A percentile compares a stretch with the other conserved stretches of the same genome.
phyloP scores from a whole-genome alignment of 345 rosid species.

The Limnanthes douglasii region DNA sequence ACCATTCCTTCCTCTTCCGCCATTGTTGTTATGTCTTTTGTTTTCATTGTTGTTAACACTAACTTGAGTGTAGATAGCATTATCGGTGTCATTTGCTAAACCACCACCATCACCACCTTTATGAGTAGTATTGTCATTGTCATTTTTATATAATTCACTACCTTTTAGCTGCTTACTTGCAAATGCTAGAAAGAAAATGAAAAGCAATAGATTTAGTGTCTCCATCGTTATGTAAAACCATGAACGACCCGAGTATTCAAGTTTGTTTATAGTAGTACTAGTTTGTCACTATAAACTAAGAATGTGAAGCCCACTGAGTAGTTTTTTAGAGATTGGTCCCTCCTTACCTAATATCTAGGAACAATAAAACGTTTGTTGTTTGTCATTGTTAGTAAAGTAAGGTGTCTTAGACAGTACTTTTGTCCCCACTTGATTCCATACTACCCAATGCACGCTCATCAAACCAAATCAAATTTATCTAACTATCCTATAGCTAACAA shows the following conservation, averaged over 20 bases:
- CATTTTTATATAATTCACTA: too few relatives aligned
- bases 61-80: conserved; percentile 5
- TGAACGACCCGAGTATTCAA: background rate
- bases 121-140: too few relatives aligned
- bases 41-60: conserved; percentile 9
- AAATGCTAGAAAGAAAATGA: conserved; percentile 8
- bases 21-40: conserved; percentile 10
- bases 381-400: background rate
- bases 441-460: too few relatives aligned
- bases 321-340: conserved; percentile 3
- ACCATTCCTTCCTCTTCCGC: conserved; percentile 25
- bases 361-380: background rate
- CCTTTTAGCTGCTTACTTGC: background rate
- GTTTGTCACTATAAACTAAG: too few relatives aligned
- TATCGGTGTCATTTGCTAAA: background rate
- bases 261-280: background rate
- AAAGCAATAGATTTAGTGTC: conserved; percentile 1
- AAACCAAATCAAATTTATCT: too few relatives aligned
- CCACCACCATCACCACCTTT: too few relatives aligned
- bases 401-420: conserved; percentile 15
- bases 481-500: too few relatives aligned
- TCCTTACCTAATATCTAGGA: conserved; percentile 2
- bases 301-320: too few relatives aligned
- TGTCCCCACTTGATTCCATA: conserved; percentile 23
- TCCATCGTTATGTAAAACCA: conserved; percentile 5